Evolutionary conservation across 257 asterid genomes (phyloP).

Genomic region (Ballota nigra): DNA sequence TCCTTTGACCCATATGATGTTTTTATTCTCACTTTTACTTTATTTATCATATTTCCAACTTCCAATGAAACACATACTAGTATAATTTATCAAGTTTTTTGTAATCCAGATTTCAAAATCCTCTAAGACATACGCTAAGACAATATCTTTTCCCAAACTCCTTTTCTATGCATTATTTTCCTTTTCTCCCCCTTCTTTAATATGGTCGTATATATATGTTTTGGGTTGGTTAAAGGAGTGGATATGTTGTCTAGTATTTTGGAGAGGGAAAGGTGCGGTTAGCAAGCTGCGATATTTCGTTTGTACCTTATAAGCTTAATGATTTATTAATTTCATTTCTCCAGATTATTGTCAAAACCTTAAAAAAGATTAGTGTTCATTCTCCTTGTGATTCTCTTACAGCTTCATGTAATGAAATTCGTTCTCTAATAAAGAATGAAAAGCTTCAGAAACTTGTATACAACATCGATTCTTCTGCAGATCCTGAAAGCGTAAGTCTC

Average conservation of each 20-base stretch:
- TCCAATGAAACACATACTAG: no score
- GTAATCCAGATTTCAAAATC: no score
- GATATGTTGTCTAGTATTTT: neutral
- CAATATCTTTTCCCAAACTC: neutral
- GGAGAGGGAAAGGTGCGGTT: neutral
- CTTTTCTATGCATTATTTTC: neutral
- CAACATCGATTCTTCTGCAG: conserved; percentile 46
- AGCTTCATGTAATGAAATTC: conserved; percentile 68
- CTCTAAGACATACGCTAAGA: neutral
- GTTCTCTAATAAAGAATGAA: conserved; percentile 49
- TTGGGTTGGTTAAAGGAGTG: neutral
- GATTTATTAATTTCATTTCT: neutral
- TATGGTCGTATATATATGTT: neutral
- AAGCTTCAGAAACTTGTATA: conserved; percentile 55
- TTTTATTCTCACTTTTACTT: no score
- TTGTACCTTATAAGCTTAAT: neutral
- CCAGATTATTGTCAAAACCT: neutral
- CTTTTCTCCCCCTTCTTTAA: neutral
- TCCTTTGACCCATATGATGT: no score
- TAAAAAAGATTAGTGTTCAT: no score
- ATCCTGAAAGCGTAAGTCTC: conserved; percentile 53
- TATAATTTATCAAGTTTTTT: no score
- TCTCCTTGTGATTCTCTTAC: conserved; percentile 21
- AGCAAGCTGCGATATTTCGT: neutral
- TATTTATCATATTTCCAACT: no score